These are phyloP conservation scores for Staphylotrichum longicolle DNA, from an alignment of 495 filamentous ascomycete species.

Conservation along the genomic window DNA sequence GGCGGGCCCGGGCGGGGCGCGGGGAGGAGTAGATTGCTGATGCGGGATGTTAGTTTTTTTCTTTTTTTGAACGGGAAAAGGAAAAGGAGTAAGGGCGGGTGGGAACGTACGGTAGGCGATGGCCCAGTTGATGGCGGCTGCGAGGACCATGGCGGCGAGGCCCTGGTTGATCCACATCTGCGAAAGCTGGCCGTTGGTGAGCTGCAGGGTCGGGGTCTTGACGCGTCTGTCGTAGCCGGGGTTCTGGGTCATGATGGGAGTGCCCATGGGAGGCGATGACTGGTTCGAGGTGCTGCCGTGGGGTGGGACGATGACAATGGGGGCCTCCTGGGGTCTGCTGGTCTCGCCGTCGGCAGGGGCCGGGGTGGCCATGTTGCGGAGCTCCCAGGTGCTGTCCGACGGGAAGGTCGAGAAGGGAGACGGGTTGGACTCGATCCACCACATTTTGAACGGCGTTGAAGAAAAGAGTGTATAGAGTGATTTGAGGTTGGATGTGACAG, in stretches of 20 bases:
- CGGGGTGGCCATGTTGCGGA: too few relatives aligned
- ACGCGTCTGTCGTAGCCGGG: slow-evolving; percentile 15
- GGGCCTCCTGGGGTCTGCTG: neutral
- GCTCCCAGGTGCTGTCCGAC: too few relatives aligned
- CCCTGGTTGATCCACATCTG: slow-evolving; percentile 44
- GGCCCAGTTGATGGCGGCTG: slow-evolving; percentile 46
- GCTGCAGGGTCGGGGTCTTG: slow-evolving; percentile 30
- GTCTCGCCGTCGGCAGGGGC: neutral
- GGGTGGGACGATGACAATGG: too few relatives aligned
- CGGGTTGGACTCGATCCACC: slow-evolving; percentile 9
- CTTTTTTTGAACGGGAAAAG: neutral
- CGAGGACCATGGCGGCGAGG: slow-evolving; percentile 38
- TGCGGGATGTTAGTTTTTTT: neutral
- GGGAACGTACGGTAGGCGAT: slow-evolving; percentile 41
- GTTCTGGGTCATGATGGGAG: neutral
- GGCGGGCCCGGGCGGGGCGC: slow-evolving; percentile 28
- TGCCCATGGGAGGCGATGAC: neutral
- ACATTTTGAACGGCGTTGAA: neutral
- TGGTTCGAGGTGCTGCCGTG: neutral
- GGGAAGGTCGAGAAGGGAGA: too few relatives aligned
- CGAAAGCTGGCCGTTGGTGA: slow-evolving; percentile 40
- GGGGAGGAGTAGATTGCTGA: slow-evolving; percentile 28
- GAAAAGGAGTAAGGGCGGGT: neutral
- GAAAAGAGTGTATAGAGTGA: too few relatives aligned
- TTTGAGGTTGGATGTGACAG: neutral